A percentile compares a stretch with the other conserved stretches of the same genome.
Conservation (phyloP, 1,284 basidiomycete genomes). For the Chondrostereum purpureum region DNA sequence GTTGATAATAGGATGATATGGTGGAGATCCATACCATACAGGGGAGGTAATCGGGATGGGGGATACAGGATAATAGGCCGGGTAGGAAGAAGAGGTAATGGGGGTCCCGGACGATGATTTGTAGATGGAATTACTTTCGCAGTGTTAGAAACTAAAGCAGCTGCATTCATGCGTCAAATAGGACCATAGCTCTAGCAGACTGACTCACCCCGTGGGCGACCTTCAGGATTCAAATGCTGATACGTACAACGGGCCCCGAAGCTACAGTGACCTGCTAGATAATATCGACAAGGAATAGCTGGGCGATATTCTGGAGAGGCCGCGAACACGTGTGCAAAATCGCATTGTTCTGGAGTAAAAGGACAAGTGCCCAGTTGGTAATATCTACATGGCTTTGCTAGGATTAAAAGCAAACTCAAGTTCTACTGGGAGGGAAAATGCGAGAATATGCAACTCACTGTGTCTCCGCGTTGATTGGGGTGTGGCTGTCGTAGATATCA, state of each 20-base stretch:
- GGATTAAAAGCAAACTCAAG: too few species aligned
- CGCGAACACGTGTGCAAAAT: constrained; percentile 9
- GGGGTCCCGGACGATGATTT: too few species aligned
- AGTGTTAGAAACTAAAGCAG: too few species aligned
- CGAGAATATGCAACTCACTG: constrained; percentile 25
- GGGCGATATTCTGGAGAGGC: background rate
- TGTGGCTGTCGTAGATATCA: constrained; percentile 18
- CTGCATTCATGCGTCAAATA: too few species aligned
- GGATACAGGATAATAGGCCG: too few species aligned
- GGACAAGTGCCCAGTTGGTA: constrained; percentile 7
- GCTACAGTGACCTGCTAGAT: constrained; percentile 29
- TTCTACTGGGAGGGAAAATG: background rate
- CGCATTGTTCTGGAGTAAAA: constrained; percentile 13
- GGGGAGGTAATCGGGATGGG: too few species aligned
- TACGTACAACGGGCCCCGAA: constrained; percentile 20
- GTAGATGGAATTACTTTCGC: too few species aligned
- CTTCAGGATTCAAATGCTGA: background rate
- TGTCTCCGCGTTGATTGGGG: constrained; percentile 35
- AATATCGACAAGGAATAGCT: constrained; percentile 29
- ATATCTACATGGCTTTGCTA: constrained; percentile 10
- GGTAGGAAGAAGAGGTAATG: too few species aligned
- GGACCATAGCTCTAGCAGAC: too few species aligned
- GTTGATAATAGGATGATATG: too few species aligned
- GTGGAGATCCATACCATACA: too few species aligned
- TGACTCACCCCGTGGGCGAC: background rate